A percentile compares a stretch with the other conserved stretches of the same genome.
These are phyloP conservation scores for Penicillium brevicompactum DNA, from an alignment of 2,329 filamentous ascomycete species.

Conservation along the genomic window DNA sequence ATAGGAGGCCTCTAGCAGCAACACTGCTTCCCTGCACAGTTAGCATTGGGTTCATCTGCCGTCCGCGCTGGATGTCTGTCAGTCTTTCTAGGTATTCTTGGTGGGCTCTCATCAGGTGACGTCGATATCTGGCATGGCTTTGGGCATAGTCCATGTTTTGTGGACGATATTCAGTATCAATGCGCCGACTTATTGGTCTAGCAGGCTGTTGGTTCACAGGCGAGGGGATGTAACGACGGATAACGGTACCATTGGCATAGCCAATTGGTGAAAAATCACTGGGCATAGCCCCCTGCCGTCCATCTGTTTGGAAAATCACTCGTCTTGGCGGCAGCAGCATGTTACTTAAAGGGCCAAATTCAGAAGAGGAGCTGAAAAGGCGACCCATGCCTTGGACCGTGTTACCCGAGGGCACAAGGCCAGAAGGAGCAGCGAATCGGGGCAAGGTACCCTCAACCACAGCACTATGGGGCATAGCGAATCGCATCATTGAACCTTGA, in stretches of 20 bases:
- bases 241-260: background rate
- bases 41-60: background rate
- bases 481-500: background rate
- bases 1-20: background rate
- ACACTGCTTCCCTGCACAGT: background rate
- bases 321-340: background rate
- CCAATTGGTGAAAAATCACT: background rate
- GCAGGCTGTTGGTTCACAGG: background rate
- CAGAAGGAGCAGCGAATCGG: background rate
- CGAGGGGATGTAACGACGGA: background rate
- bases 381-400: background rate
- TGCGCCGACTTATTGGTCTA: background rate
- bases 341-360: background rate
- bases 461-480: background rate
- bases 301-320: background rate
- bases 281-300: background rate
- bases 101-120: background rate
- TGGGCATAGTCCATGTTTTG: background rate
- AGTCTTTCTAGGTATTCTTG: background rate
- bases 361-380: background rate
- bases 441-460: background rate
- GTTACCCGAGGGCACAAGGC: background rate
- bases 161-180: background rate
- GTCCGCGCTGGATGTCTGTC: background rate
- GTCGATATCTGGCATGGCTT: background rate